phyloP scores from a whole-genome alignment of 2,329 filamentous ascomycete species.

The Davidsoniella eucalypti region DNA sequence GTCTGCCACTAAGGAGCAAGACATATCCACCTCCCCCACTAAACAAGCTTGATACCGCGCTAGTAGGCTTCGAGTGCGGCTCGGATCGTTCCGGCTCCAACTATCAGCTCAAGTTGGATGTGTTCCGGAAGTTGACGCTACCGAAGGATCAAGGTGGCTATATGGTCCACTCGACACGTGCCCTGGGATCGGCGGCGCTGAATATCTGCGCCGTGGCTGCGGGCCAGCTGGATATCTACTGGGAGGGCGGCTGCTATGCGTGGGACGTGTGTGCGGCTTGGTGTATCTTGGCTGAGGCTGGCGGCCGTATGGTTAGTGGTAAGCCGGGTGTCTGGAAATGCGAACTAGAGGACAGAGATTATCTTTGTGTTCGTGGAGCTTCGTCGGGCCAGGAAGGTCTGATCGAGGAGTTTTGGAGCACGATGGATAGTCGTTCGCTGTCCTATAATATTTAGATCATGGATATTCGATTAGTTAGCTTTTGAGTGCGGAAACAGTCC shows the following conservation, averaged over 20 bases:
- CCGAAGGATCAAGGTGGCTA: slow-evolving; percentile 45
- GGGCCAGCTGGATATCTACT: slow-evolving; percentile 57
- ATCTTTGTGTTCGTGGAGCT: slow-evolving; percentile 46
- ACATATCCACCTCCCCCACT: slow-evolving; percentile 33
- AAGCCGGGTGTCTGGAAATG: slow-evolving; percentile 60
- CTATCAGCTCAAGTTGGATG: slow-evolving; percentile 50
- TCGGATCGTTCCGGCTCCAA: slow-evolving; percentile 50
- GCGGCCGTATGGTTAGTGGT: slow-evolving; percentile 53
- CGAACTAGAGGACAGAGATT: slow-evolving; percentile 40
- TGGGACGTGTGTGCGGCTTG: slow-evolving; percentile 77
- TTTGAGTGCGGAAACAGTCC: too few relatives aligned
- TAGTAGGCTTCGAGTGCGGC: slow-evolving; percentile 62
- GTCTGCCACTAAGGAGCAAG: slow-evolving; percentile 26
- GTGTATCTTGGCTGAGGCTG: slow-evolving; percentile 59
- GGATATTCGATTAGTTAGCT: not conserved
- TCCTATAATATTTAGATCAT: slow-evolving; percentile 22
- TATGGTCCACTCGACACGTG: slow-evolving; percentile 63
- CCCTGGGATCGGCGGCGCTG: slow-evolving; percentile 55
- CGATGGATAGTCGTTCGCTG: slow-evolving; percentile 38
- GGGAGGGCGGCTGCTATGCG: slow-evolving; percentile 72
- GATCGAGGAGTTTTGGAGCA: slow-evolving; percentile 46
- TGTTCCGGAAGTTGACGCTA: slow-evolving; percentile 45
- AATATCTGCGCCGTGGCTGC: slow-evolving; percentile 59
- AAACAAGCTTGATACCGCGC: slow-evolving; percentile 39
- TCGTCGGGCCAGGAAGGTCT: slow-evolving; percentile 43